phyloP scores from a whole-genome alignment of 257 asterid species.

The Dorcoceras hygrometricum region DNA sequence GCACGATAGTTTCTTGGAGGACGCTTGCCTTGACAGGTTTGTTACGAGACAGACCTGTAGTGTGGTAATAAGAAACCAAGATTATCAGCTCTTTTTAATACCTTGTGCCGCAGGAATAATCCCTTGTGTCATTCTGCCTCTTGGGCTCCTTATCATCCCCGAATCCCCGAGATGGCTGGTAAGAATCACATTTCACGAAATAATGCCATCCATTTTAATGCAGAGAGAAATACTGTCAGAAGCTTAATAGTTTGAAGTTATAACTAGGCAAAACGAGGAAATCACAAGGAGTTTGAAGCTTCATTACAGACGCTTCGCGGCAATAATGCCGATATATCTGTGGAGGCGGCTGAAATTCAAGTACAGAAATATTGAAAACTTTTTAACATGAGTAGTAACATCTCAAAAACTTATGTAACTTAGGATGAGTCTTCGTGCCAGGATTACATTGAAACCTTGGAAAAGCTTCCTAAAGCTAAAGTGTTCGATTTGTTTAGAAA shows the following conservation, averaged over 20 bases:
- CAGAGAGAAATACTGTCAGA: background rate
- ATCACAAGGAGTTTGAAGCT: conserved; percentile 65
- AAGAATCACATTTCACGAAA: conserved; percentile 22
- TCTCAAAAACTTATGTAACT: background rate
- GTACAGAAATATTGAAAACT: conserved; percentile 31
- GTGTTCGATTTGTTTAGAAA: conserved; percentile 68
- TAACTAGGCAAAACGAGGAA: conserved; percentile 80
- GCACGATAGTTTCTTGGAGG: conserved; percentile 80
- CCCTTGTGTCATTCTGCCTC: conserved; percentile 68
- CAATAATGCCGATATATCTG: conserved; percentile 55
- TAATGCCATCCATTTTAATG: background rate
- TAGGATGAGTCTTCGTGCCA: conserved; percentile 26
- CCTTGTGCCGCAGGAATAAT: conserved; percentile 52
- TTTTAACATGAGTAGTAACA: background rate
- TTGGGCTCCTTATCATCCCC: conserved; percentile 71
- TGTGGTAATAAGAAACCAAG: background rate
- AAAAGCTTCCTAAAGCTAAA: conserved; percentile 72
- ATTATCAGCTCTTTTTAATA: background rate
- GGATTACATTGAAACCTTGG: conserved; percentile 85
- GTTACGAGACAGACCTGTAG: background rate
- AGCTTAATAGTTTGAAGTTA: background rate
- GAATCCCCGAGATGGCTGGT: conserved; percentile 98
- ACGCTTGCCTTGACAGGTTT: conserved; percentile 65
- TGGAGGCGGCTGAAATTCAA: conserved; percentile 81
- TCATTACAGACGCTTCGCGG: conserved; percentile 70